Evolutionary conservation across 768 basidiomycete species (phyloP).

Genomic region (Astraeus odoratus): DNA sequence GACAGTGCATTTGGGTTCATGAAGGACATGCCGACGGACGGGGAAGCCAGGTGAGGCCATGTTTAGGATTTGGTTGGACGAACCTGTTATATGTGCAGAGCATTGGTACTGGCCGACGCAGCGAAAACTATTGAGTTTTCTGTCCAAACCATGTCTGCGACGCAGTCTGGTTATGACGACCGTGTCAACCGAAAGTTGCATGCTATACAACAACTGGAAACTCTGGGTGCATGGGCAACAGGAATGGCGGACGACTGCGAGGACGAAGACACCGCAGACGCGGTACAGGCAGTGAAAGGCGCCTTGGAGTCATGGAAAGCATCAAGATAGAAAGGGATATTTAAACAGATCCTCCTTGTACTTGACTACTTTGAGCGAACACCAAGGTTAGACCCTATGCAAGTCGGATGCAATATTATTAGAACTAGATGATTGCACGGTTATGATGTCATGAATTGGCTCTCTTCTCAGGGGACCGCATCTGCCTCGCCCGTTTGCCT

Average conservation of each 20-base stretch:
- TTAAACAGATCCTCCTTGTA: too few relatives aligned
- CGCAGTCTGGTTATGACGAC: constrained; percentile 40
- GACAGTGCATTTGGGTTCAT: constrained; percentile 23
- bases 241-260: constrained; percentile 25
- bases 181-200: constrained; percentile 28
- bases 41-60: constrained; percentile 19
- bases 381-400: too few relatives aligned
- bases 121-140: constrained; percentile 45
- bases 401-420: too few relatives aligned
- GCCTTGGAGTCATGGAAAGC: constrained; percentile 1
- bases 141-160: constrained; percentile 43
- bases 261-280: constrained; percentile 35
- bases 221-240: constrained; percentile 13
- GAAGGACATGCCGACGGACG: constrained; percentile 8
- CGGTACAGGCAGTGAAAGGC: constrained; percentile 27
- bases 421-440: too few relatives aligned
- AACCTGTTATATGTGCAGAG: constrained; percentile 24
- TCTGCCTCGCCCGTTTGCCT: too few relatives aligned
- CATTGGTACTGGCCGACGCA: constrained; percentile 31
- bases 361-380: too few relatives aligned
- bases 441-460: too few relatives aligned
- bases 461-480: too few relatives aligned
- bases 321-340: constrained; percentile 6
- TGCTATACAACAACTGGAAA: constrained; percentile 32
- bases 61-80: not conserved